Conservation (phyloP, 306 rosid genomes). For the Trifolium pratense region DNA sequence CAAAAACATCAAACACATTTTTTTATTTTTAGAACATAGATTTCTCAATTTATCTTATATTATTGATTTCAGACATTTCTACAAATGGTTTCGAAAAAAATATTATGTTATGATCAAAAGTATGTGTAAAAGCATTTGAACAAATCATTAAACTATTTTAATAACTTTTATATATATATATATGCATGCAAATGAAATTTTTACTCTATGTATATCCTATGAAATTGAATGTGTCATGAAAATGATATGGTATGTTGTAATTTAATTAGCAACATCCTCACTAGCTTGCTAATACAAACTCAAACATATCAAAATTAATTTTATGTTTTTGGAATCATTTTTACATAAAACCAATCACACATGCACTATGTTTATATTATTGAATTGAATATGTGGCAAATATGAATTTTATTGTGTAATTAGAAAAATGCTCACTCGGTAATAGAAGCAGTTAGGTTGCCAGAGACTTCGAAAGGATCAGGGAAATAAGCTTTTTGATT, state of each 20-base stretch:
- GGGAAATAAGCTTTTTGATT: constrained; percentile 37
- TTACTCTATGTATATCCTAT: background rate
- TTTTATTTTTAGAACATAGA: background rate
- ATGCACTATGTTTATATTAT: background rate
- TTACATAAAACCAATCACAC: background rate
- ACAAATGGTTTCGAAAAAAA: too few species aligned
- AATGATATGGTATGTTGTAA: background rate
- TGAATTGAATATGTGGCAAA: background rate
- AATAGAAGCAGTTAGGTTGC: constrained; percentile 47
- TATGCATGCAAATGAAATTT: background rate
- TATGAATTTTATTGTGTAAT: background rate
- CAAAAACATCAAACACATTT: background rate
- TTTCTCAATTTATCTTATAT: background rate
- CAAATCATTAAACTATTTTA: background rate
- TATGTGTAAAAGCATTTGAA: too few species aligned
- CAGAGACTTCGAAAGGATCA: constrained; percentile 54
- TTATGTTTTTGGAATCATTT: background rate
- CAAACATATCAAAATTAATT: background rate
- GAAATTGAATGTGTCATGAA: background rate
- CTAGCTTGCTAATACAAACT: background rate
- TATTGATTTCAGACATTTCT: too few species aligned
- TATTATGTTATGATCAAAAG: too few species aligned
- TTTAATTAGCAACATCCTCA: too few species aligned
- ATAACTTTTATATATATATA: background rate
- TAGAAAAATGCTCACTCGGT: constrained; percentile 46